A percentile compares a stretch with the other conserved stretches of the same genome.
Evolutionary conservation across 257 asterid species (phyloP).

Genomic region (Paulownia fortunei): DNA sequence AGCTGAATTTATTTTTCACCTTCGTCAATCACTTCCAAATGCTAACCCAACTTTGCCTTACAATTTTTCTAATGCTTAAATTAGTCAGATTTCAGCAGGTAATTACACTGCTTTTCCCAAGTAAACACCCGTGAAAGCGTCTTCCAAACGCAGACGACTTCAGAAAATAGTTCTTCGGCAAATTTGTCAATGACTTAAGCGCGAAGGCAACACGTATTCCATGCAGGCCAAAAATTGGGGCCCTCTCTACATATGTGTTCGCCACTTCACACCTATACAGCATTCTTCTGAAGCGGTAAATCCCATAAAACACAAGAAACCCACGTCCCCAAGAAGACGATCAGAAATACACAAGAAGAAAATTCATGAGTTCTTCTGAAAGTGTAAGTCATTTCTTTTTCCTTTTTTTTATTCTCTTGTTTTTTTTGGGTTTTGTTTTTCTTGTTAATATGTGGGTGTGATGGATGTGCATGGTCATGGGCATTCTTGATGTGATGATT

Average conservation of each 20-base stretch:
- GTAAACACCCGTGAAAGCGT: too few species aligned
- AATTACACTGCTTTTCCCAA: too few species aligned
- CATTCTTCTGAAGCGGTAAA: background rate
- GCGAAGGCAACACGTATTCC: background rate
- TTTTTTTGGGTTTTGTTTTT: background rate
- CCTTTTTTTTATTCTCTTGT: background rate
- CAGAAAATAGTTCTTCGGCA: too few species aligned
- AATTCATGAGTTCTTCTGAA: background rate
- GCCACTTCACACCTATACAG: background rate
- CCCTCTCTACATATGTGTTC: background rate
- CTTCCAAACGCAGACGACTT: too few species aligned
- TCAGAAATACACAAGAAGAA: background rate
- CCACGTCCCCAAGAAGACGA: background rate
- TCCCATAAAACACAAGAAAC: background rate
- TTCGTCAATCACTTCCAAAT: too few species aligned
- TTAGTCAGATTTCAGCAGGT: too few species aligned
- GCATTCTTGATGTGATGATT: constrained; percentile 3
- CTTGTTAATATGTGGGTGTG: too few species aligned
- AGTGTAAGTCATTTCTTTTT: background rate
- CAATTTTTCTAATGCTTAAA: too few species aligned
- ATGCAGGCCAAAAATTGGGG: background rate
- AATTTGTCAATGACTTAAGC: background rate
- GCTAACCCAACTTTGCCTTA: too few species aligned
- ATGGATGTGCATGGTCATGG: background rate
- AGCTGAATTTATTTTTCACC: too few species aligned